Base-by-base conservation (phyloP, 805 yeast genomes). In the Candida pseudofarinosa region DNA sequence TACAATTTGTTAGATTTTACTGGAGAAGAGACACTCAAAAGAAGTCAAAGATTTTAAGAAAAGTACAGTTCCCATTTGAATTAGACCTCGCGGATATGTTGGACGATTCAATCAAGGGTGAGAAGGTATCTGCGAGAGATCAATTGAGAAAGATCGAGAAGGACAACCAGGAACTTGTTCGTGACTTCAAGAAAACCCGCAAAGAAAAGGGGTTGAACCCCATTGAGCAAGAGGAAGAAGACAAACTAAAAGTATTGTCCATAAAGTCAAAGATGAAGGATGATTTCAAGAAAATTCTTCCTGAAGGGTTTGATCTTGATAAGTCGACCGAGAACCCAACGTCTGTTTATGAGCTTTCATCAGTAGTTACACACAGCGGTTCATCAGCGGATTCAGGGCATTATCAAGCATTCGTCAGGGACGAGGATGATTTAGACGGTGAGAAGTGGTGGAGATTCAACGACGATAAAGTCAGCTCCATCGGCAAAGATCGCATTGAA, bases 301-400 rank as follows among this genome's bases (percentile, higher is more conserved):
- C 79, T 3, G 66, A 58, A 10, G 41, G 54, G 14, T 32, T 55
- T 19, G 47, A 54, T 35, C 35, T 58, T 23, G 58, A 58, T 2
- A 55, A 53, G 13, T 66, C 73, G 6, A 87, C 90, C 15, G 88
- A 85, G 55, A 89, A 91, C 58, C 91, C 95, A 4, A 82, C 95
- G 0, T 88, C 93, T 1, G 78, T 93, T 32, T 93, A 93, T 59
- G 89, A 88, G 50, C 76, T 93, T 50, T 69, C 73, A 32, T 88
- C 95, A 1, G 79, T 93, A 18, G 80, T 93, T 46, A 88, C 98
- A 1, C 99, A 93, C 67, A 85, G 84, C 58, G 99, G 99, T 39
- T 82, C 96, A 5, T 81, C 90, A 35, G 97, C 98, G 0, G 98
- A 93, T 62, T 85, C 96, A 20, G 99, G 99, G 14, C 99, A 93